Percentiles rank a stretch among this genome's conserved stretches.
These are phyloP conservation scores for Psidium friedrichsthalianum DNA, from an alignment of 345 rosid genomes.

Conservation along the genomic window DNA sequence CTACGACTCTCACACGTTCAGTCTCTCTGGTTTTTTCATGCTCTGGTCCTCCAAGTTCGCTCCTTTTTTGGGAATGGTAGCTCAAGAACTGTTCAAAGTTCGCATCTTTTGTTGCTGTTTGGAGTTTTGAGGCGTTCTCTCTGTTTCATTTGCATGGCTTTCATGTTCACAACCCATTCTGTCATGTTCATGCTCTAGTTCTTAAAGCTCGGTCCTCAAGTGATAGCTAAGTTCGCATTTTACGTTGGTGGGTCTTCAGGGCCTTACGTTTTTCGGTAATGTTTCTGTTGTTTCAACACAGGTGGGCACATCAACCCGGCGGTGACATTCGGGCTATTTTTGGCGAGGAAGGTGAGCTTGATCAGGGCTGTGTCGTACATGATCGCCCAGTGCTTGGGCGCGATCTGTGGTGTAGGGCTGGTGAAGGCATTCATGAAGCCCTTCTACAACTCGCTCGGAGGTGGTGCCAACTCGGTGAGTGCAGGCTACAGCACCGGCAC, in stretches of 20 bases:
- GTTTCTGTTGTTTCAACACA: constrained; percentile 1
- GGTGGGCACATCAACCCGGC: constrained; percentile 81
- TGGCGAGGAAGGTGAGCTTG: constrained; percentile 65
- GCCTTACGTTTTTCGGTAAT: neutral
- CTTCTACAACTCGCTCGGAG: constrained; percentile 41
- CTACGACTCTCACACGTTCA: neutral
- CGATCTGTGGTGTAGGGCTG: constrained; percentile 71
- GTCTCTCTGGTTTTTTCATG: neutral
- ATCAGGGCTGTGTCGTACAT: constrained; percentile 64
- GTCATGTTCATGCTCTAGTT: neutral
- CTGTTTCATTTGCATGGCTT: neutral
- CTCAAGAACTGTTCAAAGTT: neutral
- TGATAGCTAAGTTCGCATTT: neutral
- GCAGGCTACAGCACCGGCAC: constrained; percentile 46
- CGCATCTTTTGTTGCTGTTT: neutral
- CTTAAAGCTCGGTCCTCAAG: neutral
- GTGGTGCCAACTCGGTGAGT: constrained; percentile 54
- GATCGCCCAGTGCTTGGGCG: constrained; percentile 75
- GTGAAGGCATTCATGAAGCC: constrained; percentile 73
- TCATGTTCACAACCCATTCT: neutral
- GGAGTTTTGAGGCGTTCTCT: neutral
- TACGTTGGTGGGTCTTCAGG: neutral
- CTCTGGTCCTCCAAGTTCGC: neutral
- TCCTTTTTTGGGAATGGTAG: neutral
- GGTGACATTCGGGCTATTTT: constrained; percentile 50